A percentile compares a stretch with the other conserved stretches of the same genome.
phyloP scores from a whole-genome alignment of 495 filamentous ascomycete species.

The Aspergillus biplanus region DNA sequence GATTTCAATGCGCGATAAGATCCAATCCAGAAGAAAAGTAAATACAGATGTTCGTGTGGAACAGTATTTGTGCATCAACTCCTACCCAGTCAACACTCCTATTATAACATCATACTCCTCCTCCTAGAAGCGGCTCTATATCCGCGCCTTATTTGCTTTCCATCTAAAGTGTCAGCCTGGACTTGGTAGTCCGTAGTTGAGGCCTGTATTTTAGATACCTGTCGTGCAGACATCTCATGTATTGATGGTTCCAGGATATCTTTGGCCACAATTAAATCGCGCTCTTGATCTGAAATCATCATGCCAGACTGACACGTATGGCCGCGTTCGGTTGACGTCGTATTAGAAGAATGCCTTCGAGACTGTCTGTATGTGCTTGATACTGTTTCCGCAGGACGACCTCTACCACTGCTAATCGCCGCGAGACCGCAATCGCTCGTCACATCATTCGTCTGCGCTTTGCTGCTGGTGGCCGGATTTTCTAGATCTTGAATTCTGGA shows the following conservation, averaged over 20 bases:
- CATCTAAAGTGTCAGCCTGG: conserved; percentile 12
- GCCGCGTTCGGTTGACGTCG: conserved; percentile 22
- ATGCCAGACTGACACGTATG: conserved; percentile 13
- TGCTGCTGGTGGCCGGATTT: neutral
- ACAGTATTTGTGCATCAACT: conserved; percentile 6
- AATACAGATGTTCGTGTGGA: neutral
- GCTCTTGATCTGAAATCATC: conserved; percentile 16
- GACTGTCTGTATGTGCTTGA: conserved; percentile 29
- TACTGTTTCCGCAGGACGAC: conserved; percentile 10
- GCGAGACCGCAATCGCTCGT: neutral
- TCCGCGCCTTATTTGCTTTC: conserved; percentile 29
- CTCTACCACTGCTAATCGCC: too few relatives aligned
- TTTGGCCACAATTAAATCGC: conserved; percentile 6
- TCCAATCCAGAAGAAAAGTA: neutral
- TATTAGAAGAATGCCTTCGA: conserved; percentile 47
- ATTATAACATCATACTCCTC: conserved; percentile 57
- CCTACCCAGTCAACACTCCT: conserved; percentile 10
- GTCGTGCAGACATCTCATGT: neutral
- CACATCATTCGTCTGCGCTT: neutral
- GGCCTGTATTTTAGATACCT: neutral
- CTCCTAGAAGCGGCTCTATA: conserved; percentile 47
- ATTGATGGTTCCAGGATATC: neutral
- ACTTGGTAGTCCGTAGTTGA: neutral
- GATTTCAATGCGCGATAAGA: neutral
- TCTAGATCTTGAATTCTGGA: conserved; percentile 8